These are phyloP conservation scores for Tremellales sp. DNA, from an alignment of 1,284 basidiomycete genomes.

Conservation along the genomic window DNA sequence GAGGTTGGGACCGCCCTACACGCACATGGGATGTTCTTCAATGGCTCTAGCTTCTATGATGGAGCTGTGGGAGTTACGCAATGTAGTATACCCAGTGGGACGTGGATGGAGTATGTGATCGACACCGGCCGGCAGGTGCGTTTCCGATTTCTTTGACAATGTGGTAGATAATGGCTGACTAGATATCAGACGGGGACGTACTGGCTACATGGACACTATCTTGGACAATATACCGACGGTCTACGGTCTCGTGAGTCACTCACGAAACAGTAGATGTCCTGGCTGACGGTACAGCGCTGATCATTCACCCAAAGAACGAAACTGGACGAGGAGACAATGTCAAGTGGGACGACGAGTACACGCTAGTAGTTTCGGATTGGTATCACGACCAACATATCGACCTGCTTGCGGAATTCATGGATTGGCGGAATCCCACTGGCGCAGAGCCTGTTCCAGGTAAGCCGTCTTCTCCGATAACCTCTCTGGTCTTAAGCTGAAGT, in stretches of 20 bases:
- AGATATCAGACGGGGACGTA: constrained; percentile 69
- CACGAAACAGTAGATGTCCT: neutral
- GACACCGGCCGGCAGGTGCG: constrained; percentile 67
- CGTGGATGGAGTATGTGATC: constrained; percentile 71
- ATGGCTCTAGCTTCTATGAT: constrained; percentile 76
- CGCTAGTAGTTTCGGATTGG: constrained; percentile 79
- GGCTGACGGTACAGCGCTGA: constrained; percentile 50
- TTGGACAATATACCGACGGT: constrained; percentile 75
- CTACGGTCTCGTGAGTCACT: constrained; percentile 37
- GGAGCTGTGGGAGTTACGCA: constrained; percentile 76
- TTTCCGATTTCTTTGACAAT: neutral
- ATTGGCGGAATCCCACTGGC: constrained; percentile 67
- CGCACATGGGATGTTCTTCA: constrained; percentile 91
- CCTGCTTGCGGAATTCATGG: constrained; percentile 67
- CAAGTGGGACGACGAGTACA: constrained; percentile 87
- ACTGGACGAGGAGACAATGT: constrained; percentile 49
- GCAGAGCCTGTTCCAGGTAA: constrained; percentile 79
- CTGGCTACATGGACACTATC: constrained; percentile 67
- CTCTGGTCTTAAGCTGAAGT: neutral
- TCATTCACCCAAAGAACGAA: constrained; percentile 61
- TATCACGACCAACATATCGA: constrained; percentile 64
- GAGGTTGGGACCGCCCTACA: constrained; percentile 56
- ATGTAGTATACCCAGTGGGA: constrained; percentile 78
- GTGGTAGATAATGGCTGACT: neutral
- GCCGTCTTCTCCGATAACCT: constrained; percentile 8